Percentiles rank a stretch among this genome's conserved stretches.
Conservation (phyloP, 164 flowering plant genomes). For the Warburgia ugandensis region DNA sequence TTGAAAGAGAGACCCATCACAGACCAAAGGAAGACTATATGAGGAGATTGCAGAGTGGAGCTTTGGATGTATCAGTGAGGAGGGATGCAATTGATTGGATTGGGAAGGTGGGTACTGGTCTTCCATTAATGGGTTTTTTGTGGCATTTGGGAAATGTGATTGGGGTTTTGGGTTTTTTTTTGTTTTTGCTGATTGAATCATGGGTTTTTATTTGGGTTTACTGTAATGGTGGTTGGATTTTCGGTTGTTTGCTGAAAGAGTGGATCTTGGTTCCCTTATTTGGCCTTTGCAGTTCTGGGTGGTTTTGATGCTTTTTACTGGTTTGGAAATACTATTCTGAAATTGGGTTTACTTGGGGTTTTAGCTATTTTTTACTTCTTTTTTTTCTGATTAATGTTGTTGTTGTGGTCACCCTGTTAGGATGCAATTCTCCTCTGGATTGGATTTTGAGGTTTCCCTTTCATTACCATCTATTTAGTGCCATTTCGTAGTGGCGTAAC, state of each 20-base stretch:
- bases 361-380: no score
- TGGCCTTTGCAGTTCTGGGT: background rate
- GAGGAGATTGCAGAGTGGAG: slow-evolving; percentile 47
- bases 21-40: slow-evolving; percentile 51
- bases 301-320: background rate
- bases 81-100: slow-evolving; percentile 77
- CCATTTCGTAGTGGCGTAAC: no score
- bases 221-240: background rate
- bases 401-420: no score
- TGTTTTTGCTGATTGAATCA: background rate
- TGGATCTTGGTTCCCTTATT: background rate
- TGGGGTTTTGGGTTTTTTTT: background rate
- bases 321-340: background rate
- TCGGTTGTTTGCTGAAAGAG: slow-evolving; percentile 1
- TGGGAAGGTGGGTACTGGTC: slow-evolving; percentile 47
- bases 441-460: slow-evolving; percentile 2
- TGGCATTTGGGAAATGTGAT: background rate
- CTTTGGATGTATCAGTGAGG: slow-evolving; percentile 54
- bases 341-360: no score
- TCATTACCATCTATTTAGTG: no score
- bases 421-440: background rate
- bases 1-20: slow-evolving; percentile 50
- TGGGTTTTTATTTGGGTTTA: background rate
- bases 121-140: background rate
- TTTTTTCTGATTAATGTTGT: background rate